These are phyloP conservation scores for Xylaria castorea DNA, from an alignment of 495 filamentous ascomycete species.

Conservation along the genomic window DNA sequence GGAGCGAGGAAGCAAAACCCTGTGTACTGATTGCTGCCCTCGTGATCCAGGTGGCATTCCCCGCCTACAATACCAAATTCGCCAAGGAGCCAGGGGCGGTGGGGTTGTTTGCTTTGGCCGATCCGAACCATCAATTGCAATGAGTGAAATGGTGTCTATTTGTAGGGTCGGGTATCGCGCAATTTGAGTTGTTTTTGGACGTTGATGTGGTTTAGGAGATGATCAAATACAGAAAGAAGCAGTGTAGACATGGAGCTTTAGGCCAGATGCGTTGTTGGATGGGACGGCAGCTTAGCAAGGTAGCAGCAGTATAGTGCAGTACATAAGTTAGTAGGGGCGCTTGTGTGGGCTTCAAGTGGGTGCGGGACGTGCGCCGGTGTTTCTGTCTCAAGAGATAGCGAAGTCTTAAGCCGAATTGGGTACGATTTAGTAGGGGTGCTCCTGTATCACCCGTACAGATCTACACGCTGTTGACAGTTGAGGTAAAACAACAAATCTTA, in stretches of 20 bases:
- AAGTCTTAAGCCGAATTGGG: slow-evolving; percentile 14
- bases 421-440: background rate
- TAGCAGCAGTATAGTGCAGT: background rate
- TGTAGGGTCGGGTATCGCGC: background rate
- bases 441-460: slow-evolving; percentile 10
- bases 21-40: slow-evolving; percentile 16
- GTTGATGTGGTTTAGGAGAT: slow-evolving; percentile 11
- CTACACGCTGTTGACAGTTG: background rate
- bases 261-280: slow-evolving; percentile 9
- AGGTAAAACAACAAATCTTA: slow-evolving; percentile 16
- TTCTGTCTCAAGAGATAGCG: slow-evolving; percentile 18
- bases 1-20: background rate
- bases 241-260: background rate
- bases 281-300: background rate
- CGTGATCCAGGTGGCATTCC: slow-evolving; percentile 9
- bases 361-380: slow-evolving; percentile 25
- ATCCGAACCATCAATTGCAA: background rate
- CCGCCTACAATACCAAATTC: slow-evolving; percentile 9
- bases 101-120: background rate
- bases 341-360: slow-evolving; percentile 15
- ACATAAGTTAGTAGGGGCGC: background rate
- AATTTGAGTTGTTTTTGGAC: background rate
- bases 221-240: slow-evolving; percentile 13
- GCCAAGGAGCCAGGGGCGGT: background rate
- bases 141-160: background rate